Evolutionary conservation across 306 rosid species (phyloP).

Genomic region (Cucurbita ficifolia): DNA sequence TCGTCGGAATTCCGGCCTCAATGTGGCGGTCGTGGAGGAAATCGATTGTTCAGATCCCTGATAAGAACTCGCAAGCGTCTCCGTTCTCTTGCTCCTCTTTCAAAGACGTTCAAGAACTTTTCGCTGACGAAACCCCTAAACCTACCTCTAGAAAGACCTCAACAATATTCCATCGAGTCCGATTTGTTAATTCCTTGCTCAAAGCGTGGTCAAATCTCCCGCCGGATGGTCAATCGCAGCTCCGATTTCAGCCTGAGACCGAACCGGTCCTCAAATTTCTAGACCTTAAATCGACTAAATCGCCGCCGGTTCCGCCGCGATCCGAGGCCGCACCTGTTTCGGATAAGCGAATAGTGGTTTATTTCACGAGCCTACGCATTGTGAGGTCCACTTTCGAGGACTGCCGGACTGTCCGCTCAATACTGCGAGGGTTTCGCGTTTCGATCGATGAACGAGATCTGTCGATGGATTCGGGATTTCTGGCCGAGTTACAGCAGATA

Average conservation of each 20-base stretch:
- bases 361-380: constrained; percentile 86
- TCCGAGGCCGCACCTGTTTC: constrained; percentile 21
- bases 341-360: constrained; percentile 62
- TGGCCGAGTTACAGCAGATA: constrained; percentile 45
- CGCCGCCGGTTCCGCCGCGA: constrained; percentile 8
- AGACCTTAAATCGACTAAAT: constrained; percentile 13
- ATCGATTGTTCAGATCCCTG: constrained; percentile 48
- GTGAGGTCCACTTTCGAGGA: constrained; percentile 69
- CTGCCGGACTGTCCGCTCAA: constrained; percentile 60
- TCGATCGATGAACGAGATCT: constrained; percentile 75
- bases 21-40: constrained; percentile 86
- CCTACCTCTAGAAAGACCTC: constrained; percentile 26
- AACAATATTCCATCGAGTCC: constrained; percentile 62
- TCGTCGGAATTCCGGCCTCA: constrained; percentile 21
- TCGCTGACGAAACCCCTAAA: constrained; percentile 36
- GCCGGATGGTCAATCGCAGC: not conserved
- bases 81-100: constrained; percentile 70
- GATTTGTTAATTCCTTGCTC: constrained; percentile 44
- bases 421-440: constrained; percentile 57
- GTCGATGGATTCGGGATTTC: constrained; percentile 66
- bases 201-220: constrained; percentile 27
- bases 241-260: not conserved
- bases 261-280: not conserved
- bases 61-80: constrained; percentile 30
- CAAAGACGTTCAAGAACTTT: constrained; percentile 66